These are phyloP conservation scores for Alternaria hordeiaustralica DNA, from an alignment of 2,329 filamentous ascomycete genomes.

Conservation along the genomic window DNA sequence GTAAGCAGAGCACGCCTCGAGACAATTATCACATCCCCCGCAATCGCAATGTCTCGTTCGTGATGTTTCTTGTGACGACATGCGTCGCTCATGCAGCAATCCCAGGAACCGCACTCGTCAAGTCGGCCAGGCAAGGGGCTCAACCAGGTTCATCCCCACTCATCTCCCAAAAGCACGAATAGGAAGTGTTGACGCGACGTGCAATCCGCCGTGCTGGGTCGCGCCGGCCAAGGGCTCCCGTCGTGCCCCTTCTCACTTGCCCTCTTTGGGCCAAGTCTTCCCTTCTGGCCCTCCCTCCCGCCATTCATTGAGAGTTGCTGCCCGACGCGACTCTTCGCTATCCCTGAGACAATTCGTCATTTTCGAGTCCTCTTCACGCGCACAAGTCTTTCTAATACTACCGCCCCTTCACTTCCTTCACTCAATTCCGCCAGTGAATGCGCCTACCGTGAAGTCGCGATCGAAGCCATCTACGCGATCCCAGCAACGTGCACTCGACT, in stretches of 20 bases:
- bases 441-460: not conserved
- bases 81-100: conserved; percentile 18
- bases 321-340: conserved; percentile 15
- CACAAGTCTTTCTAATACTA: not conserved
- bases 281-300: not conserved
- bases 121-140: not conserved
- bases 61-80: conserved; percentile 14
- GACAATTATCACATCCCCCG: not conserved
- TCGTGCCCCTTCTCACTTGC: conserved; percentile 20
- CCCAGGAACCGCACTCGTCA: conserved; percentile 5
- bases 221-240: conserved; percentile 16
- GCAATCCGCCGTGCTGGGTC: conserved; percentile 21
- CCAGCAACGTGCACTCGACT: conserved; percentile 32
- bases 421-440: not conserved
- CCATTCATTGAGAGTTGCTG: conserved; percentile 11
- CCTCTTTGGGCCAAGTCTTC: conserved; percentile 16
- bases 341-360: conserved; percentile 11
- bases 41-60: conserved; percentile 7
- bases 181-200: not conserved
- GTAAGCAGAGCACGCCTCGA: not conserved
- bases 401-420: not conserved
- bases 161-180: conserved; percentile 14
- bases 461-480: conserved; percentile 5
- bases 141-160: conserved; percentile 1
- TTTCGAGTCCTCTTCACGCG: not conserved